phyloP scores from a whole-genome alignment of 2,329 filamentous ascomycete species.

The Arachnomyces sp. region DNA sequence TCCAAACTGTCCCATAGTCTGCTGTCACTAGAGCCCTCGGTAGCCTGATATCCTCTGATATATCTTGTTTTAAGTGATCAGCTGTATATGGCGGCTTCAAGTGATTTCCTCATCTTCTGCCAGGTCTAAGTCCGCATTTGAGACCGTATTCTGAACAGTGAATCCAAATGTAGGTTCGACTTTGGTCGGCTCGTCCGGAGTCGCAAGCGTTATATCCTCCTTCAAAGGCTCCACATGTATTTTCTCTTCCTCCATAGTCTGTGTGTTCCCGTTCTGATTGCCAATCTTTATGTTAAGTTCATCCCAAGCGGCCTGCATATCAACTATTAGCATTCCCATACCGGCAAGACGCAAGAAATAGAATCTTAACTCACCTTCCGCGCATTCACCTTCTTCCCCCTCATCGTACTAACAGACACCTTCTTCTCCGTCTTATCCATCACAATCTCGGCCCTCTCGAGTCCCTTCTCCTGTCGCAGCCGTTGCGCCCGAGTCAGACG shows the following conservation, averaged over 20 bases:
- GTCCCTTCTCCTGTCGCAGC: conserved; percentile 44
- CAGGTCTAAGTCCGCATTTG: conserved; percentile 20
- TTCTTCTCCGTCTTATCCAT: conserved; percentile 50
- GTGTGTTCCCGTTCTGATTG: conserved; percentile 9
- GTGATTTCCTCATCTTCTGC: conserved; percentile 38
- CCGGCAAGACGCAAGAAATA: neutral
- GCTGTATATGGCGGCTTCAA: conserved; percentile 19
- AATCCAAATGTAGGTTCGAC: too few relatives aligned
- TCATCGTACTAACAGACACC: conserved; percentile 43
- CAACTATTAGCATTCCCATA: conserved; percentile 12
- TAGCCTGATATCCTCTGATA: neutral
- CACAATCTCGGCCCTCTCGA: conserved; percentile 48
- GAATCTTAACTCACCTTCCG: conserved; percentile 28
- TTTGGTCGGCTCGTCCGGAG: too few relatives aligned
- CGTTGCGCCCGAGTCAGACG: conserved; percentile 45
- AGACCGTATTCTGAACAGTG: conserved; percentile 11
- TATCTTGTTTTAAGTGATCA: neutral
- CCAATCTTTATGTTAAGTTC: conserved; percentile 29
- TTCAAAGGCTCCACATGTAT: conserved; percentile 9
- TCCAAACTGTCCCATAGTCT: neutral
- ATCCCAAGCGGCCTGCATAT: conserved; percentile 32
- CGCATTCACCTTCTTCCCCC: conserved; percentile 41
- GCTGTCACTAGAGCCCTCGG: neutral
- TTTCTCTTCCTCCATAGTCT: conserved; percentile 21
- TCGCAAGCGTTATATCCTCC: too few relatives aligned